Evolutionary conservation across 164 flowering plant species (phyloP), one percentile per base, ranked within the genome.

Genomic region (Echeveria elegans): DNA sequence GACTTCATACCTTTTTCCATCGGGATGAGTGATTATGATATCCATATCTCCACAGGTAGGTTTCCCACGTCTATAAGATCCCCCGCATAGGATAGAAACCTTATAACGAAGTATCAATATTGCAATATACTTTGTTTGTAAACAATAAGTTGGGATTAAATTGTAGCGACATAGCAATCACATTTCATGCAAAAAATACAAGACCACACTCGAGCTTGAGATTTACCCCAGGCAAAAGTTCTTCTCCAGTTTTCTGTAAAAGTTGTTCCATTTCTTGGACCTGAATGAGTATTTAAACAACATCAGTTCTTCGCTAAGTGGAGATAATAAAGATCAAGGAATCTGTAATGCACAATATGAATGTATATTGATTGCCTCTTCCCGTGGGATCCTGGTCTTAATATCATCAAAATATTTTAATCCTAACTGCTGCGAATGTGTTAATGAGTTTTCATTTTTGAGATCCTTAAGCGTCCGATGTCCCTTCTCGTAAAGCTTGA

Each of bases 11-110:
- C 99, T 94, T 71, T 79, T 78, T 36, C 96, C 96, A 83, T 94
- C 99, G 67, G 93, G 96, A 77, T 94, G 99, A 19, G 96, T 94
- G 70, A 94, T 81, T 68, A 94, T 72, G 69, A 94, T 77, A 68
- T 94, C 99, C 79, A 94, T 19, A 74, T 94, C 99, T 70, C 99
- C 99, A 77, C 99, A 94, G 18, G 97, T 73, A 75, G 96, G 80
- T 77, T 89, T 94, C 65, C 99, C 99, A 63, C 97, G 99, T 73
- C 97, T 84, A 72, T 75, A 94, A 45, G 99, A 94, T 78, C 99
- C 99, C 66, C 96, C 99, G 77, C 97, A 89, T 28, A 88, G 32
- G 72, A 91, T 68, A n/a, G 45, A 37, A 64, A 87, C 89, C 99
- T 91, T 76, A 68, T 73, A 72, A 29, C n/a, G n/a, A 75, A 59